phyloP scores from a whole-genome alignment of 371 early-diverging fungal genomes.

The Lichtheimia ornata region DNA sequence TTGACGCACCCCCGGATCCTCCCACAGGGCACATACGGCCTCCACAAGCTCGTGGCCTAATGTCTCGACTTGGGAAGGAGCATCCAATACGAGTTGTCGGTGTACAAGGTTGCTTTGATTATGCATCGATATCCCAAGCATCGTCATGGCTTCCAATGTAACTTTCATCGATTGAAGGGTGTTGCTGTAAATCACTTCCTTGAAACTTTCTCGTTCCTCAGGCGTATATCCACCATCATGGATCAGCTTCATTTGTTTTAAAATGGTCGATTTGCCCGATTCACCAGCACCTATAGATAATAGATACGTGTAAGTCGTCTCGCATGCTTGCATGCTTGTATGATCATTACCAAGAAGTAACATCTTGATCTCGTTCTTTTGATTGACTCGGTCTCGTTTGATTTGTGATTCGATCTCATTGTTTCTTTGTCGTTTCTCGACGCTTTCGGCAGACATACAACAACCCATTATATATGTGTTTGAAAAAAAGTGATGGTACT shows the following conservation, averaged over 20 bases:
- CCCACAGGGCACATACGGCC: constrained; percentile 77
- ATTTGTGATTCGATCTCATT: constrained; percentile 90
- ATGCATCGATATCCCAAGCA: constrained; percentile 65
- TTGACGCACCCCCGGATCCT: constrained; percentile 71
- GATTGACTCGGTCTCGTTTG: constrained; percentile 71
- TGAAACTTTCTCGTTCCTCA: constrained; percentile 85
- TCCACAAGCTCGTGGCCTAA: constrained; percentile 65
- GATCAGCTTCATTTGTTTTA: constrained; percentile 96
- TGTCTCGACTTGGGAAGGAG: constrained; percentile 66
- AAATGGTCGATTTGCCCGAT: constrained; percentile 94
- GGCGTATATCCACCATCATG: constrained; percentile 88
- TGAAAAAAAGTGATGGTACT: no score
- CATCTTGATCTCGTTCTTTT: constrained; percentile 93
- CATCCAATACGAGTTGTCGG: constrained; percentile 36
- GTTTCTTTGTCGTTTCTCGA: constrained; percentile 79
- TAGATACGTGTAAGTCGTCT: neutral
- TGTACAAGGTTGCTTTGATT: constrained; percentile 62
- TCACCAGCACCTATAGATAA: constrained; percentile 86
- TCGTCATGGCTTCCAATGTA: constrained; percentile 86
- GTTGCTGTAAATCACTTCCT: constrained; percentile 88
- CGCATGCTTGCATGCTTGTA: neutral
- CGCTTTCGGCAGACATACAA: constrained; percentile 80
- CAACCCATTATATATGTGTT: constrained; percentile 80
- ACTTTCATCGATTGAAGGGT: constrained; percentile 88
- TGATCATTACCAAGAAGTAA: constrained; percentile 77